Percentiles rank a stretch among this genome's conserved stretches.
Conservation (phyloP, 1,284 basidiomycete species). For the Malassezia caprae region DNA sequence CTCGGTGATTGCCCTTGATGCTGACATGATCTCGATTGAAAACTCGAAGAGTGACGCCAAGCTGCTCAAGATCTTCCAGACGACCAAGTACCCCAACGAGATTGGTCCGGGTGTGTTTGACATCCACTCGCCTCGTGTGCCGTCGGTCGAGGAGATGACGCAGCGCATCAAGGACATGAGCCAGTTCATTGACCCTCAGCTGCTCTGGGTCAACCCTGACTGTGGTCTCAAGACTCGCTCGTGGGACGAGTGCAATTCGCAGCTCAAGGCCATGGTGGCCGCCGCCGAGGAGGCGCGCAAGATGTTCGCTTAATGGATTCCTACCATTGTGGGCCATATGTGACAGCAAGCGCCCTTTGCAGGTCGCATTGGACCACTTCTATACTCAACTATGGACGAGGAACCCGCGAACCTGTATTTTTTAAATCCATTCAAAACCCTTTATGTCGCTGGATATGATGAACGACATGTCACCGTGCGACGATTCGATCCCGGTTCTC, state of each 20-base stretch:
- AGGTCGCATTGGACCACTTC: conserved; percentile 7
- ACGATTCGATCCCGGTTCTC: not conserved
- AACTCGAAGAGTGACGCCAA: conserved; percentile 58
- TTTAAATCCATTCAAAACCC: not conserved
- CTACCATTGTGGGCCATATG: not conserved
- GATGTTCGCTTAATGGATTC: conserved; percentile 31
- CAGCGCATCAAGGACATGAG: conserved; percentile 74
- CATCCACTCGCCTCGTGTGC: conserved; percentile 98
- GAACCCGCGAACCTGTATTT: conserved; percentile 3
- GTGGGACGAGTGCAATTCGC: conserved; percentile 58
- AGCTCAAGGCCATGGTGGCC: conserved; percentile 43
- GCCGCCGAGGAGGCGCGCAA: conserved; percentile 77
- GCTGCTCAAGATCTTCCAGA: conserved; percentile 87
- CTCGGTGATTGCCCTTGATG: conserved; percentile 91
- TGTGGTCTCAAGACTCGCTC: conserved; percentile 53
- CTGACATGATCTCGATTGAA: conserved; percentile 98
- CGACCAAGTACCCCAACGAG: conserved; percentile 91
- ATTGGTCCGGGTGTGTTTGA: conserved; percentile 90
- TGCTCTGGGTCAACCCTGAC: conserved; percentile 78
- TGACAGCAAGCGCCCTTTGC: conserved; percentile 1
- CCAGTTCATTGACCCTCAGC: conserved; percentile 40
- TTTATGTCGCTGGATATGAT: conserved; percentile 1
- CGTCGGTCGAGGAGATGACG: conserved; percentile 74
- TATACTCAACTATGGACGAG: conserved; percentile 18
- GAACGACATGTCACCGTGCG: not conserved